phyloP scores from a whole-genome alignment of 2,329 filamentous ascomycete genomes.

The Chrysosporium queenslandicum region DNA sequence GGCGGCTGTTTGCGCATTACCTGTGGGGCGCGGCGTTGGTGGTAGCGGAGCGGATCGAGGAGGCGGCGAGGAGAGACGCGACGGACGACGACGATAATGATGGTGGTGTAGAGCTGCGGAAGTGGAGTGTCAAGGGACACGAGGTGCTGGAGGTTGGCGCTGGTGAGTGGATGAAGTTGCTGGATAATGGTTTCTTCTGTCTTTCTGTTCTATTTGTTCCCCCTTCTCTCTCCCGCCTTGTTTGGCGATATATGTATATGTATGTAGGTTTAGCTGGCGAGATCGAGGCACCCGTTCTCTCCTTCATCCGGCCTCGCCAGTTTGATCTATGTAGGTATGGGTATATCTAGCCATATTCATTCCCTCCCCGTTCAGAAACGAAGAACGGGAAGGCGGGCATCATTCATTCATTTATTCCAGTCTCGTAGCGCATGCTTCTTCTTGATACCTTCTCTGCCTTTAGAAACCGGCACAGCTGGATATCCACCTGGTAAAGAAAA shows the following conservation, averaged over 20 bases:
- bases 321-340: constrained; percentile 10
- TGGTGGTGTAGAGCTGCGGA: constrained; percentile 13
- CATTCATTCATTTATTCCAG: background rate
- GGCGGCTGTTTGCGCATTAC: constrained; percentile 49
- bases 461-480: too few species aligned
- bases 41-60: constrained; percentile 34
- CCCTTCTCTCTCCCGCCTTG: background rate
- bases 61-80: constrained; percentile 11
- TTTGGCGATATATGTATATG: constrained; percentile 6
- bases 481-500: too few species aligned
- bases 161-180: too few species aligned
- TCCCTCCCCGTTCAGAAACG: background rate
- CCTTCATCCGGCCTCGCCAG: background rate
- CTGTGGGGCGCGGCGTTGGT: constrained; percentile 47
- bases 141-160: constrained; percentile 50
- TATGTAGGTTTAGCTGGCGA: constrained; percentile 8
- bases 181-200: background rate
- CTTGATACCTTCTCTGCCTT: too few species aligned
- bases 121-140: constrained; percentile 41
- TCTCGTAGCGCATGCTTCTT: too few species aligned
- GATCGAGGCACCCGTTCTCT: too few species aligned
- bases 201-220: background rate
- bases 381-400: background rate
- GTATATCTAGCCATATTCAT: background rate
- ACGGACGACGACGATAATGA: constrained; percentile 16